Conservation (phyloP, 2,329 filamentous ascomycete species). For the Paecilomyces dactylethromorphus region DNA sequence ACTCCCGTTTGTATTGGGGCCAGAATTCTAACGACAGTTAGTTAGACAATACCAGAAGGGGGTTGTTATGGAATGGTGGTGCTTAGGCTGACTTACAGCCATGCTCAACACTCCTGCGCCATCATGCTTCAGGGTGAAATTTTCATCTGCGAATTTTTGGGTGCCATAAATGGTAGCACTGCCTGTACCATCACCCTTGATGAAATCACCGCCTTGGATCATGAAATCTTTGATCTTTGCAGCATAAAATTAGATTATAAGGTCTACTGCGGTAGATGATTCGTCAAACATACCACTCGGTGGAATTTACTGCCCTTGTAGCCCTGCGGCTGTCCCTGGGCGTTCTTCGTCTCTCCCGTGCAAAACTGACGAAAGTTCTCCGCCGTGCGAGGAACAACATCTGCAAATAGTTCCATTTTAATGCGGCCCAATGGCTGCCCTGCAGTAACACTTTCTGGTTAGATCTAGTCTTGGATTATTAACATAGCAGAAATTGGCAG, state of each 20-base stretch:
- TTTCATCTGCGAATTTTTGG: slow-evolving; percentile 82
- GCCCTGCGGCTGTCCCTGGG: slow-evolving; percentile 71
- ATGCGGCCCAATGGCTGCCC: slow-evolving; percentile 81
- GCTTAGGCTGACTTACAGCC: slow-evolving; percentile 61
- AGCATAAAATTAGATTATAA: slow-evolving; percentile 2
- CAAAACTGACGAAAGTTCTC: slow-evolving; percentile 98
- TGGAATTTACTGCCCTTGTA: slow-evolving; percentile 96
- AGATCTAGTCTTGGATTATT: background rate
- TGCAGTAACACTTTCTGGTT: slow-evolving; percentile 28
- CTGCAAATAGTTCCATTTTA: slow-evolving; percentile 83
- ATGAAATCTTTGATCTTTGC: slow-evolving; percentile 86
- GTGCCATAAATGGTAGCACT: slow-evolving; percentile 82
- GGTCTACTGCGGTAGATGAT: background rate
- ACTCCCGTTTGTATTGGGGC: slow-evolving; percentile 85
- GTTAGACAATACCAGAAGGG: slow-evolving; percentile 1
- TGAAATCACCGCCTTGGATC: slow-evolving; percentile 94
- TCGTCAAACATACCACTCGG: slow-evolving; percentile 62
- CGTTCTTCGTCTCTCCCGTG: slow-evolving; percentile 82
- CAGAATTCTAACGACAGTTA: slow-evolving; percentile 62
- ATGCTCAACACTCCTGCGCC: slow-evolving; percentile 77
- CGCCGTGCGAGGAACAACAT: slow-evolving; percentile 77
- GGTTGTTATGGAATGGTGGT: background rate
- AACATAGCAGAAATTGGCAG: too few species aligned
- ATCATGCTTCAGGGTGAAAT: slow-evolving; percentile 75
- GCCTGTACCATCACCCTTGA: slow-evolving; percentile 88